These are phyloP conservation scores for Citrus hindsii DNA, from an alignment of 345 rosid species.

Conservation along the genomic window DNA sequence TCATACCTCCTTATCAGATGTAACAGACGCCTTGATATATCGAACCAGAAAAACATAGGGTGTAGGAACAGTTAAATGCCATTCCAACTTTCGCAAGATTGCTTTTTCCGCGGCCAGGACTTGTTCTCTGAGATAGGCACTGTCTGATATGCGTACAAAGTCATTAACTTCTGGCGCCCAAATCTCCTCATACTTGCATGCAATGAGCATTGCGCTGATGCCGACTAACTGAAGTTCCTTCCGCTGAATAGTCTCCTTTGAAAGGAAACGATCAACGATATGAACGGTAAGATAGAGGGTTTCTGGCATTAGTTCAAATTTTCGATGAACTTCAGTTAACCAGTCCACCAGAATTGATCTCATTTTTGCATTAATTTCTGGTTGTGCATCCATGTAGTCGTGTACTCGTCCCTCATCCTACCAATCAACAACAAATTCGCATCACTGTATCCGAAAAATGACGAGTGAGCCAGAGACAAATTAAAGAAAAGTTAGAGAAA, in stretches of 20 bases:
- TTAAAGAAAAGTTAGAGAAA: neutral
- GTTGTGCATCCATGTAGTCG: slow-evolving; percentile 68
- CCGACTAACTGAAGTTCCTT: slow-evolving; percentile 82
- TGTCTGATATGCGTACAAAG: slow-evolving; percentile 80
- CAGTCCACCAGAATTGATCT: slow-evolving; percentile 84
- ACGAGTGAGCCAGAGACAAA: neutral
- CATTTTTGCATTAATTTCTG: slow-evolving; percentile 77
- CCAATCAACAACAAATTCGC: slow-evolving; percentile 1
- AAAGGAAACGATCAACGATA: slow-evolving; percentile 74
- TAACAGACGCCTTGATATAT: slow-evolving; percentile 66
- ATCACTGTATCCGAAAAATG: neutral
- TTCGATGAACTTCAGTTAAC: slow-evolving; percentile 82
- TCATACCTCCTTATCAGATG: slow-evolving; percentile 51
- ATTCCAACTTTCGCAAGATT: slow-evolving; percentile 64
- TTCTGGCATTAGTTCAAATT: slow-evolving; percentile 80
- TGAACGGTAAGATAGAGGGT: slow-evolving; percentile 79
- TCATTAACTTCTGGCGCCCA: slow-evolving; percentile 97
- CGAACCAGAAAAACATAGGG: slow-evolving; percentile 81
- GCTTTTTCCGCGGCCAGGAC: slow-evolving; percentile 79
- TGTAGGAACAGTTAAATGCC: slow-evolving; percentile 86
- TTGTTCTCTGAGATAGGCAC: slow-evolving; percentile 71
- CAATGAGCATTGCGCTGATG: slow-evolving; percentile 78
- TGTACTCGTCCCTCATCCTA: slow-evolving; percentile 54
- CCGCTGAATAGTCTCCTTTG: slow-evolving; percentile 53
- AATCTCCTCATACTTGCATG: slow-evolving; percentile 94